A percentile compares a stretch with the other conserved stretches of the same genome.
Evolutionary conservation across 202 grass and related monocot species (phyloP).

Genomic region (Brachypodium distachyon): DNA sequence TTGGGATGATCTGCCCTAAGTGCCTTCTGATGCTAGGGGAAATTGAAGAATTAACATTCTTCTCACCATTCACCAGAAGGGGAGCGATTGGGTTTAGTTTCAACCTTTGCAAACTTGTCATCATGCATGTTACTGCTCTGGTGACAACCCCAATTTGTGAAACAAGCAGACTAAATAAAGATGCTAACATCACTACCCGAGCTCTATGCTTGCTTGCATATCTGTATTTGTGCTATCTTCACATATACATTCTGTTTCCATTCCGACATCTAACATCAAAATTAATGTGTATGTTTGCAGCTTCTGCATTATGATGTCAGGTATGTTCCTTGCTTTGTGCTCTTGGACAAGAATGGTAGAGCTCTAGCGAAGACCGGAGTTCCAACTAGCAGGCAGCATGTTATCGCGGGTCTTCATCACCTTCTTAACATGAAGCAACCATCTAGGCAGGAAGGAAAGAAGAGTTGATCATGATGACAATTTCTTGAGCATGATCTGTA

Average conservation of each 20-base stretch:
- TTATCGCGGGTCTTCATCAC: slow-evolving; percentile 72
- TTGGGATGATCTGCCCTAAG: background rate
- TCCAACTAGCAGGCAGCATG: slow-evolving; percentile 71
- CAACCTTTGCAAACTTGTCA: background rate
- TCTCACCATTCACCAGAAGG: background rate
- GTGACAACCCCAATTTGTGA: background rate
- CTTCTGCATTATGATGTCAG: slow-evolving; percentile 89
- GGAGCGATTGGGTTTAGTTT: background rate
- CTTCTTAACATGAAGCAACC: slow-evolving; percentile 65
- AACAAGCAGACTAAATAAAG: background rate
- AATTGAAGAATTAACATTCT: background rate
- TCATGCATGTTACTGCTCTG: background rate
- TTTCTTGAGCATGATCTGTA: background rate
- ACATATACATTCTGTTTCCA: background rate
- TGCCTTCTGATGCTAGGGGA: background rate
- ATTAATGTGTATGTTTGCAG: slow-evolving; percentile 32
- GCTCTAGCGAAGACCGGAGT: slow-evolving; percentile 83
- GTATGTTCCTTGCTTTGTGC: slow-evolving; percentile 94
- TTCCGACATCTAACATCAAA: slow-evolving; percentile 14
- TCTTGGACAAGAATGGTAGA: slow-evolving; percentile 84
- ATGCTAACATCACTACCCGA: background rate
- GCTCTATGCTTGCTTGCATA: background rate
- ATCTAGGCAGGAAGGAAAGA: slow-evolving; percentile 7
- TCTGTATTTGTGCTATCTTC: background rate
- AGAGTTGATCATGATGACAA: slow-evolving; percentile 17